A percentile compares a stretch with the other conserved stretches of the same genome.
phyloP scores from a whole-genome alignment of 306 rosid genomes.

The Alnus rubra region DNA sequence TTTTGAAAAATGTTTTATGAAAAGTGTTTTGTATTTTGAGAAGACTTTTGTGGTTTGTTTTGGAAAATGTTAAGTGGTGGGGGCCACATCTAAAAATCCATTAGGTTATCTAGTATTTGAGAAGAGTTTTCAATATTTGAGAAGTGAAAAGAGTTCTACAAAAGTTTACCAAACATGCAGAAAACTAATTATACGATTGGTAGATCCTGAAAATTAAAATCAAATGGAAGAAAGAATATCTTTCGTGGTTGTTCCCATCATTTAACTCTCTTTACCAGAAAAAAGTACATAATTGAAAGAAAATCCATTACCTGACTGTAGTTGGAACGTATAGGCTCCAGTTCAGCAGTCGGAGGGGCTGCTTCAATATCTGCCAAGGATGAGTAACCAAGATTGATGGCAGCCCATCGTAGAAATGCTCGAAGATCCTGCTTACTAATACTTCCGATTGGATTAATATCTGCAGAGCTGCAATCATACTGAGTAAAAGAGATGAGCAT shows the following conservation, averaged over 20 bases:
- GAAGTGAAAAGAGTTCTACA: too few species aligned
- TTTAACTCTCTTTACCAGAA: background rate
- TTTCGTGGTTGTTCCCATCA: background rate
- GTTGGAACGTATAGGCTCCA: conserved; percentile 91
- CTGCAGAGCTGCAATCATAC: conserved; percentile 98
- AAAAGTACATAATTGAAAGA: background rate
- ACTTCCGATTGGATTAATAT: conserved; percentile 94
- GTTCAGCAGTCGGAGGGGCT: conserved; percentile 98
- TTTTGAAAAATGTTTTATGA: too few species aligned
- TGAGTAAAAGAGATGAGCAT: conserved; percentile 34
- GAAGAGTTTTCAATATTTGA: too few species aligned
- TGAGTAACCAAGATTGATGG: conserved; percentile 74
- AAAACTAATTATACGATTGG: background rate
- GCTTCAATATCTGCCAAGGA: conserved; percentile 90
- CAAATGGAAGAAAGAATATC: background rate
- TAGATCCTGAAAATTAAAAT: background rate
- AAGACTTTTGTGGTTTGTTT: too few species aligned
- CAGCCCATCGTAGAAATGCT: conserved; percentile 86
- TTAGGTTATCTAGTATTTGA: too few species aligned
- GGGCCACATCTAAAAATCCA: too few species aligned
- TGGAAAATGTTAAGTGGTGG: too few species aligned
- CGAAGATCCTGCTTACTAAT: conserved; percentile 91
- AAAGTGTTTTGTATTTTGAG: too few species aligned
- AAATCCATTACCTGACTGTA: conserved; percentile 70
- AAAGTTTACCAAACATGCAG: background rate